phyloP scores from a whole-genome alignment of 2,329 filamentous ascomycete species.

The Fusarium liriodendri region DNA sequence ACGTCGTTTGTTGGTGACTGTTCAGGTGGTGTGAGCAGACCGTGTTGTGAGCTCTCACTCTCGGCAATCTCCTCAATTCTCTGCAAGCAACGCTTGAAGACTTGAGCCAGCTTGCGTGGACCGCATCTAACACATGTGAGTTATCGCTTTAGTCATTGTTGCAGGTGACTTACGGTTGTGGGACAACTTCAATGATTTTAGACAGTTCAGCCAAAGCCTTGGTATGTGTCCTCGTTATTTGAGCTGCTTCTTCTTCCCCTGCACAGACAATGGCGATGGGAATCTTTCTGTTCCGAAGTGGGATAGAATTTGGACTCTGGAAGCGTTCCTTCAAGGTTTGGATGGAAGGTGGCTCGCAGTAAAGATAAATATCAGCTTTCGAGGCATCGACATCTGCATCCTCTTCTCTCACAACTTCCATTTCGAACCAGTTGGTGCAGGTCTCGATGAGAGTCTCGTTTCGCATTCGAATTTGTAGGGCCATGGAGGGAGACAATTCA shows the following conservation, averaged over 20 bases:
- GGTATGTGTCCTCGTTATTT: constrained; percentile 36
- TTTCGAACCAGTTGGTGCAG: constrained; percentile 49
- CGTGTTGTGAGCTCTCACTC: accelerated
- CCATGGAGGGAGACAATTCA: background rate
- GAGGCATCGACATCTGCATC: background rate
- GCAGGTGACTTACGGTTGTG: constrained; percentile 43
- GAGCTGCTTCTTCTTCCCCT: constrained; percentile 46
- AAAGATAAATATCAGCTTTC: constrained; percentile 41
- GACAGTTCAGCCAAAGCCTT: constrained; percentile 37
- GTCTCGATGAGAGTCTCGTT: constrained; percentile 46
- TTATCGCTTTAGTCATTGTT: accelerated
- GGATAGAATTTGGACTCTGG: background rate
- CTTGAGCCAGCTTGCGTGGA: constrained; percentile 46
- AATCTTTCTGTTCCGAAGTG: background rate
- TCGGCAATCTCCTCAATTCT: background rate
- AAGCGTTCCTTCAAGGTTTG: constrained; percentile 28
- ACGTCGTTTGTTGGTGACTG: background rate
- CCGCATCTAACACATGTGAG: constrained; percentile 34
- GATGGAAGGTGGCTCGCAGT: constrained; percentile 42
- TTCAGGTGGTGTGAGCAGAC: background rate
- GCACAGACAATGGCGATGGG: constrained; percentile 46
- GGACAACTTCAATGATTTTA: constrained; percentile 45
- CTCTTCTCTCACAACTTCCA: constrained; percentile 41
- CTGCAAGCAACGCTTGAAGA: constrained; percentile 40
- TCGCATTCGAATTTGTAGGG: constrained; percentile 37